Base-by-base conservation (phyloP, 2,329 filamentous ascomycete species). In the Penicillium sp. region DNA sequence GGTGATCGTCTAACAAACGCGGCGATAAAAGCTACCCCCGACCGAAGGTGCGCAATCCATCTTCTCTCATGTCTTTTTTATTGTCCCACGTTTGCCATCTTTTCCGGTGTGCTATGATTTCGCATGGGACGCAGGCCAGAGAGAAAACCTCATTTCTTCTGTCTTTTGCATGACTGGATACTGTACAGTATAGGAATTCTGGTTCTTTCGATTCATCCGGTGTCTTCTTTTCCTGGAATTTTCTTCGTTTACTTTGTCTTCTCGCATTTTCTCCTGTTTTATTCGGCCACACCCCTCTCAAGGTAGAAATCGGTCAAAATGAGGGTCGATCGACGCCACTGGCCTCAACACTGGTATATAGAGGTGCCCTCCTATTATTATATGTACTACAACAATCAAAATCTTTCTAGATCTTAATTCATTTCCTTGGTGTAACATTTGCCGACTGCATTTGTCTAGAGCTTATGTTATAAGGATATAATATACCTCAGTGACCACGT, bases 1-100 rank as follows among this genome's bases (percentile, higher is more conserved):
- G 76, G 80, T 90, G 60, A 79, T 89, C 71, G 74, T 75, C 58
- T 79, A 72, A 69, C 60, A 50, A 51, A 29, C 21, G 30, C 56
- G 30, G 49, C 24, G 46, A 39, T 51, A 57, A 58, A 48, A 52
- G 45, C 42, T 51, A 49, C 39, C 51, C 30, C 45, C 46, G 40
- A 18, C 36, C 40, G 15, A 41, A 18, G 24, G 7, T 42, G 36
- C 42, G 47, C 49, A 42, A 32, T 56, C 45, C 54, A 56, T 62
- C 52, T 61, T 54, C 56, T 49, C 62, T 61, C 49, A 56, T 59
- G 48, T 57, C 41, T 55, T 50, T 40, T 59, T 59, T 52, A 49
- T 59, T 60, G 48, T 47, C 51, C 54, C 57, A 33, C 59, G 61
- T 63, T 63, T 48, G 49, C 61, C 51, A 59, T 55, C 64, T 62